Evolutionary conservation across 164 flowering plant genomes (phyloP), one percentile per base, ranked within the genome.

Genomic region (Nelumbo lutea): DNA sequence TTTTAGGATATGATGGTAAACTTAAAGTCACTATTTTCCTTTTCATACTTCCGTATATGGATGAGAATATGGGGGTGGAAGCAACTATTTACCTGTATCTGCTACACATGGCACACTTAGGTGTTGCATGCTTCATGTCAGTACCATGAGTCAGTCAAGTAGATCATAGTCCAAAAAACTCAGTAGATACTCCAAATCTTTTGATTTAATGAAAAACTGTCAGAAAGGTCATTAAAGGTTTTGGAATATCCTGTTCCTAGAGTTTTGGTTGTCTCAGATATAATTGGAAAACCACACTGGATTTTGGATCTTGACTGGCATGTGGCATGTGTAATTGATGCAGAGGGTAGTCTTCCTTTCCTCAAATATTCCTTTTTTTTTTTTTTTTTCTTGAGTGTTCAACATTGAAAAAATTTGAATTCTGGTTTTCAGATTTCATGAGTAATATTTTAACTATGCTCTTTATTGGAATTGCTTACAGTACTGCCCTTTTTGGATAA

Each of bases 1-100:
- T 93, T 67, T 81, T 96, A 76, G 98, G 99, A 52, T 96, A 96
- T 80, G 97, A 93, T 74, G 96, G 98, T 96, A 81, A 87, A 93
- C 48, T 66, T 42, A 66, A 67, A n/a, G 15, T 66, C 44, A 41
- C 15, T 6, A 42, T 39, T 56, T 43, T 11, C 42, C 27, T 11
- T 48, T 48, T 40, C 51, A 5, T 41, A 56, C n/a, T 64, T 50
- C 8, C 6, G 58, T n/a, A 13, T 4, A 59, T 39, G 57, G 59
- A 53, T 70, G 38, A 9, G 1, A 11, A 3, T 15, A 7, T 41
- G 41, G 41, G 44, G 55, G 59, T 40, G 9, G 42, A 58, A n/a
- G 27, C 64, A 47, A 3, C 41, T 64, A 64, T 8, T 3, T 42
- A 42, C 15, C 40, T 7, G 39, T 51, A 10, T 48, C 6, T 8